Percentiles rank a stretch among this genome's conserved stretches.
phyloP scores from a whole-genome alignment of 331 rosid genomes.

The Prunus yedoensis region DNA sequence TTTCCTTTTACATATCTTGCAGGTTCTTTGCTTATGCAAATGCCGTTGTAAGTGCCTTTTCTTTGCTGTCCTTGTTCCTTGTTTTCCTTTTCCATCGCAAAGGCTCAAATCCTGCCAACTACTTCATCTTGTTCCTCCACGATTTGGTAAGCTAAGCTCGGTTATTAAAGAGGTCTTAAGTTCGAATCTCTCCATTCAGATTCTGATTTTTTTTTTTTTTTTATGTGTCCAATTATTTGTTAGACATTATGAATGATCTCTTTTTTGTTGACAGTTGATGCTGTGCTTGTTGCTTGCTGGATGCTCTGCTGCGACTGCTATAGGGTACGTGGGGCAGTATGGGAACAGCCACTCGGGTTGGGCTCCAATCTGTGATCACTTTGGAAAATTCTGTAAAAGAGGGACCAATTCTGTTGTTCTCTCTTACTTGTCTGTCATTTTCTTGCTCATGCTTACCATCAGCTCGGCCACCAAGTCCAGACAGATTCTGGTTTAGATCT shows the following conservation, averaged over 20 bases:
- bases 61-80: constrained; percentile 28
- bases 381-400: constrained; percentile 37
- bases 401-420: constrained; percentile 28
- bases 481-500: constrained; percentile 17
- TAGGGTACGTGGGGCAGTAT: constrained; percentile 47
- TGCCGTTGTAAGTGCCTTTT: constrained; percentile 42
- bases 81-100: constrained; percentile 23
- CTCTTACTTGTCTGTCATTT: constrained; percentile 38
- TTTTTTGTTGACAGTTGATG: constrained; percentile 32
- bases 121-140: constrained; percentile 42
- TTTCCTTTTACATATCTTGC: neutral
- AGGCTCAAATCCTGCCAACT: constrained; percentile 30
- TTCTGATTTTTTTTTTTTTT: too few species aligned
- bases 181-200: neutral
- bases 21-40: constrained; percentile 54
- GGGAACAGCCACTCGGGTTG: constrained; percentile 53
- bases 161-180: neutral
- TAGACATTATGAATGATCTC: too few species aligned
- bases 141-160: constrained; percentile 40
- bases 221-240: too few species aligned
- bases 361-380: constrained; percentile 48
- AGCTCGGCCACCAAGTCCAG: constrained; percentile 41
- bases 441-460: constrained; percentile 35
- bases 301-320: constrained; percentile 51
- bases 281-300: constrained; percentile 38